Percentiles rank a stretch among this genome's conserved stretches.
phyloP scores from a whole-genome alignment of 805 yeast species.

The Metschnikowia aberdeeniae region DNA sequence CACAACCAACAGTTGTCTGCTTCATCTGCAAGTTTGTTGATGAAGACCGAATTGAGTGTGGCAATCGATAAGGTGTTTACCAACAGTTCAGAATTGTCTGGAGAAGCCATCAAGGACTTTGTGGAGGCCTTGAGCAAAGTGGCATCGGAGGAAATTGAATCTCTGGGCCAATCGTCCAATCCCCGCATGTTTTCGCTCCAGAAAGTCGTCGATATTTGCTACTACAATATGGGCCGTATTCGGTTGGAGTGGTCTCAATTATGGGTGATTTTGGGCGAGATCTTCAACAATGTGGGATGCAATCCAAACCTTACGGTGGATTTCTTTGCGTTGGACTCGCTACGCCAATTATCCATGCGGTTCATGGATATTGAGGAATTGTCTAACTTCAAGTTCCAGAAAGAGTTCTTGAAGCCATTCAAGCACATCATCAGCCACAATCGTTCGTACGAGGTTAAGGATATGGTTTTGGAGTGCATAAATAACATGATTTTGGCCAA shows the following conservation, averaged over 20 bases:
- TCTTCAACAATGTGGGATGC: conserved; percentile 81
- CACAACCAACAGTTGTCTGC: conserved; percentile 65
- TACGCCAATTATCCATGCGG: conserved; percentile 87
- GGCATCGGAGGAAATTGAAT: conserved; percentile 84
- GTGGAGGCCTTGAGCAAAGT: conserved; percentile 84
- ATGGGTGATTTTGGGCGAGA: conserved; percentile 91
- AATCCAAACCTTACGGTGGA: conserved; percentile 72
- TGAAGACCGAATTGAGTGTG: conserved; percentile 67
- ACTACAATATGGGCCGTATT: conserved; percentile 94
- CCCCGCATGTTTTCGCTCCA: conserved; percentile 92
- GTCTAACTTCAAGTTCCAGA: conserved; percentile 92
- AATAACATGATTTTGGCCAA: conserved; percentile 79
- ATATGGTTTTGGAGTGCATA: conserved; percentile 86
- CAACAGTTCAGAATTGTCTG: conserved; percentile 72
- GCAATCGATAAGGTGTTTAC: conserved; percentile 85
- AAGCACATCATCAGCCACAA: conserved; percentile 72
- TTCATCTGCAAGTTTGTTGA: conserved; percentile 52
- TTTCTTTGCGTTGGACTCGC: conserved; percentile 88
- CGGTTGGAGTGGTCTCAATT: conserved; percentile 94
- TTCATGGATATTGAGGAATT: conserved; percentile 92
- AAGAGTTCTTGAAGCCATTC: conserved; percentile 89
- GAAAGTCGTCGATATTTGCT: conserved; percentile 95
- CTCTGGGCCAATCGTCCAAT: conserved; percentile 72
- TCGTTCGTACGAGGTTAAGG: conserved; percentile 66
- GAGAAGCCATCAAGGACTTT: conserved; percentile 81